Evolutionary conservation across 176 grass and related monocot genomes (phyloP).

Genomic region (Bothriochloa decipiens): DNA sequence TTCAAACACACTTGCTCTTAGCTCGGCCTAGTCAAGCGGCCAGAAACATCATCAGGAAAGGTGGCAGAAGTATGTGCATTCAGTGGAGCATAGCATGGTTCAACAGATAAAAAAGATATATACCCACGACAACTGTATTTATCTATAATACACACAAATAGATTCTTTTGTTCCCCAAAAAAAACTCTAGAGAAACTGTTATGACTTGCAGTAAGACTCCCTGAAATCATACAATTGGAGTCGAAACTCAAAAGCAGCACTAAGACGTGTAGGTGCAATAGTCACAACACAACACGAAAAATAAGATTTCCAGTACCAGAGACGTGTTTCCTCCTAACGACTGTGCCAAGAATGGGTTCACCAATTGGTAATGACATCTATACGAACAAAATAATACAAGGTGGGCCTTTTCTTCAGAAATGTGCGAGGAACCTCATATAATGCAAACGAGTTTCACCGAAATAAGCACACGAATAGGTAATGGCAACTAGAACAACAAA

Average conservation of each 20-base stretch:
- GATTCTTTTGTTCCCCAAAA: not conserved
- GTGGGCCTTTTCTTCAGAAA: not conserved
- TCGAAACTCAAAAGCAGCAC: not conserved
- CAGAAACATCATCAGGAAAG: conserved; percentile 23
- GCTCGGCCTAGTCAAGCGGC: conserved; percentile 66
- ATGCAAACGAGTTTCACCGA: not conserved
- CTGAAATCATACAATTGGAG: not conserved
- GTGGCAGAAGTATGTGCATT: not conserved
- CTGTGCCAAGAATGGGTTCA: not conserved
- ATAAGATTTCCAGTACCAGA: not conserved
- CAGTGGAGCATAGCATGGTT: not conserved
- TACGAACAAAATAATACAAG: not conserved
- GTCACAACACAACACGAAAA: not conserved
- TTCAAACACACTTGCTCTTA: conserved; percentile 93
- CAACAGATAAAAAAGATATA: not conserved
- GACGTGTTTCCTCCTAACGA: not conserved
- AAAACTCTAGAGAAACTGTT: not conserved
- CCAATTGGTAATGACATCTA: not conserved
- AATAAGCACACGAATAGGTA: not conserved
- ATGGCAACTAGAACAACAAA: not conserved
- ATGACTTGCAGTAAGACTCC: not conserved
- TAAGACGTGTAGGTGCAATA: not conserved
- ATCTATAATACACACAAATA: not conserved
- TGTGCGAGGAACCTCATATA: not conserved
- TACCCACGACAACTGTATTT: not conserved